Evolutionary conservation across 768 basidiomycete species (phyloP), one percentile per base, ranked within the genome.

Genomic region (Chiua virens): DNA sequence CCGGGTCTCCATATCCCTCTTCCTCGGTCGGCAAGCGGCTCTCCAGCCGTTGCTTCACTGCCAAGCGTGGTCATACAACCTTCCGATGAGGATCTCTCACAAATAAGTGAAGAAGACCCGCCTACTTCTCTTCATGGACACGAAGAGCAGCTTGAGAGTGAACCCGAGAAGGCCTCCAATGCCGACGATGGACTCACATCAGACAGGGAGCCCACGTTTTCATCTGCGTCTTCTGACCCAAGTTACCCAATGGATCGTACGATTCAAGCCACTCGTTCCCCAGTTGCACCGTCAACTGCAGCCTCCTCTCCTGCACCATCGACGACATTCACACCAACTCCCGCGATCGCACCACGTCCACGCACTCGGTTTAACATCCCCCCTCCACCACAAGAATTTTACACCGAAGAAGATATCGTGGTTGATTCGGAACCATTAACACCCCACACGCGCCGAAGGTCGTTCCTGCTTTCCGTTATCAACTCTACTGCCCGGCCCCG

Each of bases 401-500:
- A 74, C 13, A 58, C 62, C 10, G 60, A 68, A 37, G 69, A 64
- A 3, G 73, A 71, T 15, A 64, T 57, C 17, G 61, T 62, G 18
- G 47, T 54, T 13, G 69, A 74, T 35, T 71, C 76, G 5, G 77
- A 82, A 36, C 78, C 78, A 4, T 66, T 83, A 38, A 92, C 89
- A 2, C 90, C 89, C 3, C 75, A 79, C 55, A 80, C 84, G 13
- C 84, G 87, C 53, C 83, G 88, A 36, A 82, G 83, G 15, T 91
- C 88, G 1, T 92, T 94, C 72, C 79, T 94, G 13, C 79, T 94
- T 35, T 84, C 83, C 9, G 86, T 93, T 8, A 87, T 94, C 63
- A 87, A 91, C 61, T 90, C 90, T 6, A 89, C 86, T 2, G 74
- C 87, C 5, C 83, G 89, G 28, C 89, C 90, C 0, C 80, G 86